These are phyloP conservation scores for Cyclotella kingstonii DNA, from an alignment of 108 stramenopile genomes.

Conservation along the genomic window DNA sequence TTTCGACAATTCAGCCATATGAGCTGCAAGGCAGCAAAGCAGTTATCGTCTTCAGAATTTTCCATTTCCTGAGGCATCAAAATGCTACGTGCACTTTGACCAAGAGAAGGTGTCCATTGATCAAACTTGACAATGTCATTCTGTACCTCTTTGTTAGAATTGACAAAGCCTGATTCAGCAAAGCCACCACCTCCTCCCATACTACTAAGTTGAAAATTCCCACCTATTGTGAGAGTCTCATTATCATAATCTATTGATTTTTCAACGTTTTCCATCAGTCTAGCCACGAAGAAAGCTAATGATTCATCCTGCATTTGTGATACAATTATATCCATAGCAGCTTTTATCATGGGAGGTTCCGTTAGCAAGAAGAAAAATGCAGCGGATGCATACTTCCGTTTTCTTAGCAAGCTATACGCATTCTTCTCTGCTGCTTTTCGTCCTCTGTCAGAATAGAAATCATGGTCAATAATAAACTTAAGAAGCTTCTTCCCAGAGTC, in stretches of 20 bases:
- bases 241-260: slow-evolving; percentile 7
- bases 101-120: slow-evolving; percentile 58
- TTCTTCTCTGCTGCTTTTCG: slow-evolving; percentile 83
- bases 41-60: slow-evolving; percentile 33
- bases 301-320: slow-evolving; percentile 72
- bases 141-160: slow-evolving; percentile 3
- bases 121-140: slow-evolving; percentile 47
- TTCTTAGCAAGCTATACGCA: slow-evolving; percentile 79
- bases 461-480: slow-evolving; percentile 65
- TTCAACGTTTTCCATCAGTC: slow-evolving; percentile 55
- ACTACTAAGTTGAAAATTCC: slow-evolving; percentile 47
- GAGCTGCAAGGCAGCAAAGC: slow-evolving; percentile 55
- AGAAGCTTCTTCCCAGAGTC: slow-evolving; percentile 74
- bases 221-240: slow-evolving; percentile 37
- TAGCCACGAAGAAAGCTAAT: slow-evolving; percentile 76
- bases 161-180: slow-evolving; percentile 35
- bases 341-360: slow-evolving; percentile 77
- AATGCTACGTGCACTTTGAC: slow-evolving; percentile 35
- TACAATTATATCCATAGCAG: slow-evolving; percentile 71
- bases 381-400: slow-evolving; percentile 66
- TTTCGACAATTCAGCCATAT: slow-evolving; percentile 61
- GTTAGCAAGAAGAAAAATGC: slow-evolving; percentile 81
- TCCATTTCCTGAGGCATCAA: slow-evolving; percentile 20
- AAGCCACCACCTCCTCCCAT: slow-evolving; percentile 82
- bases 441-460: slow-evolving; percentile 72